Conservation (phyloP, 2,329 filamentous ascomycete species). For the Meredithiella fracta region DNA sequence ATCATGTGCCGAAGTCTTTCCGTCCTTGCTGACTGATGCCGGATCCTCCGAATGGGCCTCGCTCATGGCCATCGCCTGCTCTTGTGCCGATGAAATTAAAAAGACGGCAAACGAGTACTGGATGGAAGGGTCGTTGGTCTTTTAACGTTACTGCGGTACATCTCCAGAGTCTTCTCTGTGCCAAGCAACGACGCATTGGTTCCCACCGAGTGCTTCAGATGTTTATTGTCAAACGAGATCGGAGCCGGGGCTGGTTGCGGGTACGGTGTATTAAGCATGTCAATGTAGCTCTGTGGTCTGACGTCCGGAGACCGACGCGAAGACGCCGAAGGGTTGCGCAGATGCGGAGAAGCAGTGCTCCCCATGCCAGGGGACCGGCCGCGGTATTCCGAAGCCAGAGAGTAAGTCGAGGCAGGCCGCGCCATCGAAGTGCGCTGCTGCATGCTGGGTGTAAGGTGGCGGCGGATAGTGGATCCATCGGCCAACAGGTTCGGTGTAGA, state of each 20-base stretch:
- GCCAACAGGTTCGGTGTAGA: slow-evolving; percentile 39
- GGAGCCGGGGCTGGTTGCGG: slow-evolving; percentile 57
- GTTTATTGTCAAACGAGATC: slow-evolving; percentile 61
- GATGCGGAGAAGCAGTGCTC: slow-evolving; percentile 23
- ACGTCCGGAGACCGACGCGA: slow-evolving; percentile 40
- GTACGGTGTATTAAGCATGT: slow-evolving; percentile 54
- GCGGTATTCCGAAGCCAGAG: slow-evolving; percentile 53
- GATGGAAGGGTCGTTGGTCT: slow-evolving; percentile 76
- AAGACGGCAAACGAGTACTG: slow-evolving; percentile 96
- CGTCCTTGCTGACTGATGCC: slow-evolving; percentile 19
- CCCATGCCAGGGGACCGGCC: slow-evolving; percentile 42
- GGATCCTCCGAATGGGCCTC: slow-evolving; percentile 22
- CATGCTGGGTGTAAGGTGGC: slow-evolving; percentile 45
- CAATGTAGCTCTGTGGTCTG: slow-evolving; percentile 37
- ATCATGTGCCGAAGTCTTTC: slow-evolving; percentile 41
- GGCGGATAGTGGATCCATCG: slow-evolving; percentile 31
- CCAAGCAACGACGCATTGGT: slow-evolving; percentile 82
- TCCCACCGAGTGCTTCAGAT: slow-evolving; percentile 63
- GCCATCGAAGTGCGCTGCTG: slow-evolving; percentile 41
- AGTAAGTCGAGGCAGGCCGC: slow-evolving; percentile 63
- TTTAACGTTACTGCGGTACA: slow-evolving; percentile 97
- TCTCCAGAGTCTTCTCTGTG: slow-evolving; percentile 84
- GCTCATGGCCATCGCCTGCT: slow-evolving; percentile 45
- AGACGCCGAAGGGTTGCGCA: slow-evolving; percentile 32
- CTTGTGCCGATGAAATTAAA: slow-evolving; percentile 75